phyloP scores from a whole-genome alignment of 495 filamentous ascomycete genomes.

The Penicillium psychrofluorescens region DNA sequence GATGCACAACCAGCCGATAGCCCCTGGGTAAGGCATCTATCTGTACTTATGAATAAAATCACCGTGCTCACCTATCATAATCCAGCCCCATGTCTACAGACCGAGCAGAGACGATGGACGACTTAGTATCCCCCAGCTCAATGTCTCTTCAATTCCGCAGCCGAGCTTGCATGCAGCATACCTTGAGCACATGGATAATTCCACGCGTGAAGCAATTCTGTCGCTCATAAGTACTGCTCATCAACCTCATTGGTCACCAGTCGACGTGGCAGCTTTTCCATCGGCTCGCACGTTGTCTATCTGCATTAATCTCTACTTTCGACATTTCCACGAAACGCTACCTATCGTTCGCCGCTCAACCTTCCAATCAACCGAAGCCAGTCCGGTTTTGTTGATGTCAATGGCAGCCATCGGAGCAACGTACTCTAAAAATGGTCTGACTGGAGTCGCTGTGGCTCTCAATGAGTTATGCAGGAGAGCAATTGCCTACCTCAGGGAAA shows the following conservation, averaged over 20 bases:
- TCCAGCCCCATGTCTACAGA: conserved; percentile 2
- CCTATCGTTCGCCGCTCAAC: conserved; percentile 3
- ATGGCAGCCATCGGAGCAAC: conserved; percentile 4
- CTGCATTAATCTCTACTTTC: conserved; percentile 3
- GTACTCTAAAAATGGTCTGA: conserved; percentile 1
- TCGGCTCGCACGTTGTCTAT: conserved; percentile 1
- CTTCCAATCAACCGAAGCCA: conserved; percentile 2
- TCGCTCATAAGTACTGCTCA: background rate
- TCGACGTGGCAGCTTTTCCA: conserved; percentile 2
- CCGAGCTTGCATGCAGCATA: conserved; percentile 1
- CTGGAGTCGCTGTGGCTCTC: background rate
- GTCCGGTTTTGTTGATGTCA: conserved; percentile 1
- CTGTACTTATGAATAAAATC: background rate
- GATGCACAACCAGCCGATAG: conserved; percentile 3
- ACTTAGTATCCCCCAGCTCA: background rate
- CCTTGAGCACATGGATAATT: background rate
- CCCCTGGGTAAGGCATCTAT: conserved; percentile 1
- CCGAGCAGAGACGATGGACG: conserved; percentile 1
- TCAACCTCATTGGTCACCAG: conserved; percentile 2
- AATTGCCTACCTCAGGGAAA: conserved; percentile 2
- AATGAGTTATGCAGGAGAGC: conserved; percentile 2
- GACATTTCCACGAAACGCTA: conserved; percentile 5
- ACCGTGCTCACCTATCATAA: background rate
- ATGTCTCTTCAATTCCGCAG: background rate
- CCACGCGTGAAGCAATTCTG: conserved; percentile 2